A percentile compares a stretch with the other conserved stretches of the same genome.
These are phyloP conservation scores for Linaria vulgaris DNA, from an alignment of 257 asterid species.

Conservation along the genomic window DNA sequence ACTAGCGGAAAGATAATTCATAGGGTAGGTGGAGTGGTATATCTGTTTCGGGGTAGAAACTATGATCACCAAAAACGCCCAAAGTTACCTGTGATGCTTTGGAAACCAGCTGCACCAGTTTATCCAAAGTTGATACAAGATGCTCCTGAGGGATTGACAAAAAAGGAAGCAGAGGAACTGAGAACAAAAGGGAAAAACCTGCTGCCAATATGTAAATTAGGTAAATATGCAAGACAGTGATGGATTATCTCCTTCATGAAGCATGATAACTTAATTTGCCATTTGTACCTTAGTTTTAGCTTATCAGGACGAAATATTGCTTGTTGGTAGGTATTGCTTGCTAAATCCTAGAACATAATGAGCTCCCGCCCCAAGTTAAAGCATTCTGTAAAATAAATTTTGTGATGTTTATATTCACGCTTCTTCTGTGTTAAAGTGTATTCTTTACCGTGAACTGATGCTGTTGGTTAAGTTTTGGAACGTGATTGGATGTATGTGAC, in stretches of 20 bases:
- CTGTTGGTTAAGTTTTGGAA: not conserved
- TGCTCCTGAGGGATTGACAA: constrained; percentile 89
- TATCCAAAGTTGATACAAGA: constrained; percentile 98
- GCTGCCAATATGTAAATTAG: constrained; percentile 81
- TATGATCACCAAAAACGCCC: constrained; percentile 76
- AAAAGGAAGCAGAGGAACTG: constrained; percentile 77
- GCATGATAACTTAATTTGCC: not conserved
- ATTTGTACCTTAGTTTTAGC: not conserved
- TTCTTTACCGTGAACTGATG: too few species aligned
- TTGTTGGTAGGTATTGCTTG: not conserved
- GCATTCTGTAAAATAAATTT: too few species aligned
- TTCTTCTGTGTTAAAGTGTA: too few species aligned
- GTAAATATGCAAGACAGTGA: constrained; percentile 34
- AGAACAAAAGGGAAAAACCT: constrained; percentile 69
- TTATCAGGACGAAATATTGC: not conserved
- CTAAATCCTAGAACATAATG: too few species aligned
- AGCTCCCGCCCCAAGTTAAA: too few species aligned
- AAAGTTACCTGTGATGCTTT: constrained; percentile 81
- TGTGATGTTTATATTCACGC: too few species aligned
- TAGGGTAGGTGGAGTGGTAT: constrained; percentile 82
- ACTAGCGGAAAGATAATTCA: constrained; percentile 80
- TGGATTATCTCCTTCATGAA: constrained; percentile 4
- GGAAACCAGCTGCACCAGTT: constrained; percentile 99
- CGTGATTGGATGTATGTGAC: not conserved
- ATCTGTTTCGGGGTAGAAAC: constrained; percentile 91